Base-by-base conservation (phyloP, 805 yeast species). In the Jamesozyma gamospora region DNA sequence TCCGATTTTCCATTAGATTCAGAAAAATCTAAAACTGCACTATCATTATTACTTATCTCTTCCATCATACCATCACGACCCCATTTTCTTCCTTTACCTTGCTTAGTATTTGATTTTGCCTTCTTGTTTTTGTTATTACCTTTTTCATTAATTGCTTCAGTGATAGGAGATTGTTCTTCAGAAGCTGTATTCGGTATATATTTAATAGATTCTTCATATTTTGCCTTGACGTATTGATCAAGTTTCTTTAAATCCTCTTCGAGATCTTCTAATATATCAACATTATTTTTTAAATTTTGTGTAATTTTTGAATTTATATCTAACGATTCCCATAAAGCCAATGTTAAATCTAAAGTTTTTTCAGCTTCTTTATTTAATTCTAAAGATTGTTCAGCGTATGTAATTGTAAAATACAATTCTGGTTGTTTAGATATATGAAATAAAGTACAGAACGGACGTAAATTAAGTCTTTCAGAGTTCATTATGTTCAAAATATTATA, bases 11-110 rank as follows among this genome's bases (percentile, higher is more conserved):
- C 41, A 3, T 37, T 46, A 8, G 35, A 4, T 14, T 46, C 48
- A 0, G 88, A 79, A 50, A 77, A 80, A 52, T 81, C 88, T 33
- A 81, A 56, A 15, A 16, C 24, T 0, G 61, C 58, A 11, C 64
- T 63, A 15, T 65, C 71, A 16, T 56, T 63, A 10, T 58, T 66
- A 8, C 32, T 27, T 12, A 60, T 62, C 27, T 75, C 81, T 36
- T 66, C 68, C 36, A 65, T 68, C 26, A 63, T 48, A 6, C 87
- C 88, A 50, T 77, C 81, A 25, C 72, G 72, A 19, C 73, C 79
- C 85, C 85, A 79, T 52, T 71, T 77, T 51, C 90, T 54, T 65
- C 58, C 60, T n/a, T 51, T 68, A 15, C 16, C 35, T 11, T 32
- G 25, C n/a, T 41, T 33, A 8, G 14, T 28, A 17, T 34, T 32